Percentiles rank a stretch among this genome's conserved stretches.
Evolutionary conservation across 2,329 filamentous ascomycete species (phyloP).

Genomic region (Exophiala calicioides): DNA sequence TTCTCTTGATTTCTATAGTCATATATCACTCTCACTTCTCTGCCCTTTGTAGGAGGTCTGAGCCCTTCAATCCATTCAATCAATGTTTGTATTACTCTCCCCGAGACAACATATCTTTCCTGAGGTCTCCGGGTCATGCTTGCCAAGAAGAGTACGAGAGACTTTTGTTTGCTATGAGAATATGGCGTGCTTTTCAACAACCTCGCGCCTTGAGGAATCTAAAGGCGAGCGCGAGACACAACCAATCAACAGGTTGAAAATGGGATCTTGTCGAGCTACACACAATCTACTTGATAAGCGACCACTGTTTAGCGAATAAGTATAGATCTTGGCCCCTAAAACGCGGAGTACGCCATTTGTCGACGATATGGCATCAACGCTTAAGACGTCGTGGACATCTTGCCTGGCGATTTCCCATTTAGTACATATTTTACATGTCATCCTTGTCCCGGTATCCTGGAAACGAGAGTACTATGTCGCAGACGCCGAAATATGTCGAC

Average conservation of each 20-base stretch:
- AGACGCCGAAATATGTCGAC: background rate
- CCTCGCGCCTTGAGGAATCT: background rate
- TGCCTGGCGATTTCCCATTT: too few relatives aligned
- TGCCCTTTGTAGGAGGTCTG: too few relatives aligned
- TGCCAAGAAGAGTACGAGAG: too few relatives aligned
- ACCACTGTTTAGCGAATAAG: too few relatives aligned
- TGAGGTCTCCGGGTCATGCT: too few relatives aligned
- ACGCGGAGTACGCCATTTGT: background rate
- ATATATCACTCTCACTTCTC: too few relatives aligned
- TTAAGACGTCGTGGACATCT: background rate
- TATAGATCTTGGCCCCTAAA: background rate
- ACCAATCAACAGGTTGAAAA: background rate
- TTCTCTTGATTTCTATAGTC: too few relatives aligned
- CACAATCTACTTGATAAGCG: too few relatives aligned
- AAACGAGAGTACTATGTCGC: background rate
- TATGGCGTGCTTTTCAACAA: background rate
- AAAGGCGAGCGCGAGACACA: background rate
- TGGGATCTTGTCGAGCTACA: background rate
- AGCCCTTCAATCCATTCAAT: too few relatives aligned
- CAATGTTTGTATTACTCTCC: too few relatives aligned
- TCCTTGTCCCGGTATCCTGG: background rate
- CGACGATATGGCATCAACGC: background rate
- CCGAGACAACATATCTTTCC: too few relatives aligned
- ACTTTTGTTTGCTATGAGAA: too few relatives aligned
- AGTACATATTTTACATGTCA: background rate